These are phyloP conservation scores for Escallonia rubra DNA, from an alignment of 129 eudicot species.

Conservation along the genomic window DNA sequence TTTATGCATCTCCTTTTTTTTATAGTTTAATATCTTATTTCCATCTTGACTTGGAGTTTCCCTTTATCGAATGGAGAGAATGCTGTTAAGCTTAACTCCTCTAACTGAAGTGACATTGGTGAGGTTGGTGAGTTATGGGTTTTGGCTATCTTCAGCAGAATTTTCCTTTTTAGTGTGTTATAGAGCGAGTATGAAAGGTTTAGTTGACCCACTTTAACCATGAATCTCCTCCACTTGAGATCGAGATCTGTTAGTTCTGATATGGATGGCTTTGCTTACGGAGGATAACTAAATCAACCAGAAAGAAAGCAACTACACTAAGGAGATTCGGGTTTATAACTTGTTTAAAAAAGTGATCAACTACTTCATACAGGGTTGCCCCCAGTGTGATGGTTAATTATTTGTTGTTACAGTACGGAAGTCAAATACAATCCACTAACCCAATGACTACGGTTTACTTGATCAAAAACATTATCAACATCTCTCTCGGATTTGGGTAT, in stretches of 20 bases:
- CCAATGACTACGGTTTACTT: neutral
- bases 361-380: too few species aligned
- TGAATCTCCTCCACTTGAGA: constrained; percentile 3
- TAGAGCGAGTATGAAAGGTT: constrained; percentile 33
- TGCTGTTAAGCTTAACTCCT: constrained; percentile 67
- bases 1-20: neutral
- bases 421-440: neutral
- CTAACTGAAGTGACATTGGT: constrained; percentile 69
- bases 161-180: too few species aligned
- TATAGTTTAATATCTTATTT: neutral
- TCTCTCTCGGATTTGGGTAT: too few species aligned
- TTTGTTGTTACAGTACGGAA: neutral
- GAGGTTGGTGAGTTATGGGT: constrained; percentile 49
- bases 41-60: constrained; percentile 18
- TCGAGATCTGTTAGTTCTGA: neutral
- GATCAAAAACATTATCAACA: too few species aligned
- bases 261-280: neutral
- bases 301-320: neutral
- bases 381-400: too few species aligned
- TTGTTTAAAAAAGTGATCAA: too few species aligned
- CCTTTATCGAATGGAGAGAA: constrained; percentile 16
- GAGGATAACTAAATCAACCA: neutral
- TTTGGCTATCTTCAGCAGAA: neutral
- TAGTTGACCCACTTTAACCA: constrained; percentile 75
- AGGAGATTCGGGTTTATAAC: too few species aligned